Percentiles rank a stretch among this genome's conserved stretches.
Conservation (phyloP, 371 early-diverging fungal genomes). For the Rhizopus sp. region DNA sequence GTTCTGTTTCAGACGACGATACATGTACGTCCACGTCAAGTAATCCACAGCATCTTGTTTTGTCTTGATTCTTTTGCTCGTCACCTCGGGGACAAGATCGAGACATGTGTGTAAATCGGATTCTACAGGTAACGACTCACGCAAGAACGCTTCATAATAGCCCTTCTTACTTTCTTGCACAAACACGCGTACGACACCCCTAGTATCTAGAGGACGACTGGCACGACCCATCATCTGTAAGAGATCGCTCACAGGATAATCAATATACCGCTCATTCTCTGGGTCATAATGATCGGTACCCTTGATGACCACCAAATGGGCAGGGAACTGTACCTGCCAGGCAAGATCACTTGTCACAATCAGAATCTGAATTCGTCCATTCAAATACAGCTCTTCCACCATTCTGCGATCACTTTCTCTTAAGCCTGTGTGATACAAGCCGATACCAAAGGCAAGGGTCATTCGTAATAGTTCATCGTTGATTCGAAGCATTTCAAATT, state of each 20-base stretch:
- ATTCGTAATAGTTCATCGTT: constrained; percentile 79
- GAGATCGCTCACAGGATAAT: constrained; percentile 94
- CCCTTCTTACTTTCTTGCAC: constrained; percentile 92
- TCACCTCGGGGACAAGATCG: constrained; percentile 91
- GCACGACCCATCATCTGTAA: constrained; percentile 99
- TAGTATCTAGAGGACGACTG: constrained; percentile 93
- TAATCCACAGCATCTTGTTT: constrained; percentile 94
- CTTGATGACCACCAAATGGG: constrained; percentile 97
- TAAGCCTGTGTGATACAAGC: constrained; percentile 98
- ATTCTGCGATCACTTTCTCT: constrained; percentile 85
- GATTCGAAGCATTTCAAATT: constrained; percentile 73
- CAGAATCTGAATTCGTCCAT: constrained; percentile 92
- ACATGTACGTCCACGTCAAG: constrained; percentile 94
- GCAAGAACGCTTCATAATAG: constrained; percentile 96
- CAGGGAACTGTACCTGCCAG: constrained; percentile 96
- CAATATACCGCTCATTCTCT: constrained; percentile 84
- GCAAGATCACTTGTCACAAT: constrained; percentile 98
- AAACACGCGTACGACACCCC: constrained; percentile 85
- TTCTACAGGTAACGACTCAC: constrained; percentile 91
- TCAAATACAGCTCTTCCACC: constrained; percentile 94
- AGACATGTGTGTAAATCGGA: constrained; percentile 76
- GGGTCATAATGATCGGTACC: constrained; percentile 98
- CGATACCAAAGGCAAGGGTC: constrained; percentile 94
- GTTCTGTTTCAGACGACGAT: constrained; percentile 86
- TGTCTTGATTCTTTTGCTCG: constrained; percentile 77